These are phyloP conservation scores for Globisporangium solare DNA, from an alignment of 352 stramenopile species.

Conservation along the genomic window DNA sequence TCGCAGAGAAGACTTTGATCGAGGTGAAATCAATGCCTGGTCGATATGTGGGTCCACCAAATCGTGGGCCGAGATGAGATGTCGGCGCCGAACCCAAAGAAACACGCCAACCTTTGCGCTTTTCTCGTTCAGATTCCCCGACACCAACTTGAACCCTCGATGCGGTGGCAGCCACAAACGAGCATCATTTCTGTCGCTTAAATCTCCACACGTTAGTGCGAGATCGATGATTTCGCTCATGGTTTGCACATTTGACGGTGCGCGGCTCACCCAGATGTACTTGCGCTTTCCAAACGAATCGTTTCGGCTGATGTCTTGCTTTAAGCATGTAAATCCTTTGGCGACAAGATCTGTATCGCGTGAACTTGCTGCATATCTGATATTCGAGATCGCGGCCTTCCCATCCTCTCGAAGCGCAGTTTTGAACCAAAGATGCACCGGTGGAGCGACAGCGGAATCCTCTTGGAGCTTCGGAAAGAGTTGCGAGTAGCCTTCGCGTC, in stretches of 20 bases:
- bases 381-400: slow-evolving; percentile 57
- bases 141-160: slow-evolving; percentile 70
- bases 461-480: slow-evolving; percentile 53
- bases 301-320: slow-evolving; percentile 62
- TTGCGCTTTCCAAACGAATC: slow-evolving; percentile 68
- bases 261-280: slow-evolving; percentile 71
- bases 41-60: slow-evolving; percentile 48
- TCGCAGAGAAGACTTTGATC: slow-evolving; percentile 32
- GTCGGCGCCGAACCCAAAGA: slow-evolving; percentile 54
- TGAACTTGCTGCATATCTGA: slow-evolving; percentile 54
- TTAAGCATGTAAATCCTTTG: slow-evolving; percentile 70
- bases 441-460: slow-evolving; percentile 22
- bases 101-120: slow-evolving; percentile 50
- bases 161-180: slow-evolving; percentile 62
- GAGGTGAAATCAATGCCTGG: slow-evolving; percentile 31
- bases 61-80: slow-evolving; percentile 30
- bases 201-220: slow-evolving; percentile 52
- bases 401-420: slow-evolving; percentile 50
- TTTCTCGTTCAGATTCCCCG: slow-evolving; percentile 67
- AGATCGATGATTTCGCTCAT: slow-evolving; percentile 64
- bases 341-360: slow-evolving; percentile 70
- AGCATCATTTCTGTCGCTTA: slow-evolving; percentile 62
- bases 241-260: slow-evolving; percentile 38
- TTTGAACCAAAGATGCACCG: slow-evolving; percentile 65
- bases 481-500: slow-evolving; percentile 56